phyloP scores from a whole-genome alignment of 2,329 filamentous ascomycete genomes.

The Aspergillus ochraceus region DNA sequence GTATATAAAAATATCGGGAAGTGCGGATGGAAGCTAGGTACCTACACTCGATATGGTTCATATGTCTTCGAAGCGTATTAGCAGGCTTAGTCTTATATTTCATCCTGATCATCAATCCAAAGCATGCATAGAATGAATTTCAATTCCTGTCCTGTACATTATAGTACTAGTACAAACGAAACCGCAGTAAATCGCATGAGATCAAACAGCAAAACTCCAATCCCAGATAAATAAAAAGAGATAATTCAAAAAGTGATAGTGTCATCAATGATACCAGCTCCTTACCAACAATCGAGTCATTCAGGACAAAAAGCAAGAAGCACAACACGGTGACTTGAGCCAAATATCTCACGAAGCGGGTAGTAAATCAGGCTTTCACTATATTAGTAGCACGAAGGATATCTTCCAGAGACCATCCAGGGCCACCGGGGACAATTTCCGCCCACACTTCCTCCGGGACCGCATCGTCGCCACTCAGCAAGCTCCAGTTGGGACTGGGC shows the following conservation, averaged over 20 bases:
- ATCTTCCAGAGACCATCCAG: conserved; percentile 62
- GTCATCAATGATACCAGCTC: neutral
- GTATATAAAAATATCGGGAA: neutral
- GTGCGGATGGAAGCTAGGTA: too few species aligned
- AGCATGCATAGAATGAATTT: neutral
- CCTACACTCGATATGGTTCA: too few species aligned
- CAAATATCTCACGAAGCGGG: neutral
- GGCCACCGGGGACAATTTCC: conserved; percentile 64
- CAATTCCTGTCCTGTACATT: neutral
- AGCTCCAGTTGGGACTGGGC: conserved; percentile 82
- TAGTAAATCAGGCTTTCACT: conserved; percentile 2
- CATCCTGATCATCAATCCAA: too few species aligned
- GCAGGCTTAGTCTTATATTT: too few species aligned
- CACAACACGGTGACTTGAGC: neutral
- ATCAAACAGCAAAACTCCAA: neutral
- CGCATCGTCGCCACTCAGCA: conserved; percentile 62
- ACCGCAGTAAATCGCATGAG: neutral
- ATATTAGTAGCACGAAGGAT: conserved; percentile 53
- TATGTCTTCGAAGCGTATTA: too few species aligned
- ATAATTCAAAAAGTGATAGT: neutral
- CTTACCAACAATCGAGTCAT: neutral
- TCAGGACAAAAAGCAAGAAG: neutral
- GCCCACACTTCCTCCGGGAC: conserved; percentile 68
- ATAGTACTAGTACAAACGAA: conserved; percentile 2
- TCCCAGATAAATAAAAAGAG: neutral